These are phyloP conservation scores for Malassezia yamatoensis DNA, from an alignment of 1,284 basidiomycete genomes.

Conservation along the genomic window DNA sequence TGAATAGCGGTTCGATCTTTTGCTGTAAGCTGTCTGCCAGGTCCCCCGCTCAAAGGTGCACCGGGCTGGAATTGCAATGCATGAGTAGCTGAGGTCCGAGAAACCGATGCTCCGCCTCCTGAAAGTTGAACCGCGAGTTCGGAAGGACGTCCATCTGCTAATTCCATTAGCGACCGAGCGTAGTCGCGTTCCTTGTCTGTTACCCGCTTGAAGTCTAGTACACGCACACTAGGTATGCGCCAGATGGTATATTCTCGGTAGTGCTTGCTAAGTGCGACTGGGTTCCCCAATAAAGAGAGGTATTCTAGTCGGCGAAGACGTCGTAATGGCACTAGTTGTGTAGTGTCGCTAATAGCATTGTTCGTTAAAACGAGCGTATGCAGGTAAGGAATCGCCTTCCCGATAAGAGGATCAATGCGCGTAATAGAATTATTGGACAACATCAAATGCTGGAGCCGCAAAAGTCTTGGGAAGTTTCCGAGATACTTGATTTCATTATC, in stretches of 20 bases:
- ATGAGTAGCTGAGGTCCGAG: conserved; percentile 62
- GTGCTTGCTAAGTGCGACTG: conserved; percentile 82
- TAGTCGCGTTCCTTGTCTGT: conserved; percentile 61
- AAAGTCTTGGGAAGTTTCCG: conserved; percentile 72
- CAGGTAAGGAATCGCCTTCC: conserved; percentile 72
- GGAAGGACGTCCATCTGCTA: conserved; percentile 27
- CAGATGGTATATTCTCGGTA: conserved; percentile 76
- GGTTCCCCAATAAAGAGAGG: conserved; percentile 76
- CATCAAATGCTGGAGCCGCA: conserved; percentile 66
- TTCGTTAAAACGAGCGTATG: conserved; percentile 55
- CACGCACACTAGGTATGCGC: conserved; percentile 60
- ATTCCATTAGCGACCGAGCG: conserved; percentile 34
- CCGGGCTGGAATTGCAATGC: conserved; percentile 53
- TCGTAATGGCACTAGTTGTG: conserved; percentile 74
- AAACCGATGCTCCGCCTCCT: conserved; percentile 52
- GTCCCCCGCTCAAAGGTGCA: conserved; percentile 29
- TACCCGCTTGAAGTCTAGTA: conserved; percentile 91
- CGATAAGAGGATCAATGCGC: conserved; percentile 66
- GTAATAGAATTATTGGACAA: conserved; percentile 80
- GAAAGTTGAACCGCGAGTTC: conserved; percentile 23
- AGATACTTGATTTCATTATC: conserved; percentile 86
- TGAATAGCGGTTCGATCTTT: conserved; percentile 83
- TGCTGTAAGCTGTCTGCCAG: conserved; percentile 72
- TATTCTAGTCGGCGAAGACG: conserved; percentile 69
- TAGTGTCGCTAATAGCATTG: conserved; percentile 57